A percentile compares a stretch with the other conserved stretches of the same genome.
Evolutionary conservation across 2,329 filamentous ascomycete genomes (phyloP).

Genomic region (Metarhizium robertsii): DNA sequence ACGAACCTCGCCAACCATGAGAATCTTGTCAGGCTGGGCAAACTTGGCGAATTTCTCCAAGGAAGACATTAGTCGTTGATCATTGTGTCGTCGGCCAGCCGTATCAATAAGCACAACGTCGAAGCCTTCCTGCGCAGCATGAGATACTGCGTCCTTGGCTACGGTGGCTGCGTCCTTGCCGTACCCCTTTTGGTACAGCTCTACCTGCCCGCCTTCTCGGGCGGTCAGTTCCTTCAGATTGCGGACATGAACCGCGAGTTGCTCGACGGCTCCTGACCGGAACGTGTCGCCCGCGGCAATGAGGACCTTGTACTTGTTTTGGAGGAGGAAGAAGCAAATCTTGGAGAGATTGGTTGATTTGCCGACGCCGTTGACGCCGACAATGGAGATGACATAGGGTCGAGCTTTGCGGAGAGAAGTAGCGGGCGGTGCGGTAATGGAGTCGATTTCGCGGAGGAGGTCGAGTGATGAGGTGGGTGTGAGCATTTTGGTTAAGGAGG

Average conservation of each 20-base stretch:
- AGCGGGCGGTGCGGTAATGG: slow-evolving; percentile 57
- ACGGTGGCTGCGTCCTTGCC: slow-evolving; percentile 95
- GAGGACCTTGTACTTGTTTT: slow-evolving; percentile 93
- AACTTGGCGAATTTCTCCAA: slow-evolving; percentile 97
- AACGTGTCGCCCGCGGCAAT: slow-evolving; percentile 96
- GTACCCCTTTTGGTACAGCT: slow-evolving; percentile 94
- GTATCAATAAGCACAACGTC: slow-evolving; percentile 97
- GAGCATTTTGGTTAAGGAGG: slow-evolving; percentile 86
- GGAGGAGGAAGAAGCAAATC: slow-evolving; percentile 93
- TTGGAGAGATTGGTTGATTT: slow-evolving; percentile 98
- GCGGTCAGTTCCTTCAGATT: slow-evolving; percentile 83
- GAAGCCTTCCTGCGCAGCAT: slow-evolving; percentile 64
- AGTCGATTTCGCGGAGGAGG: slow-evolving; percentile 84
- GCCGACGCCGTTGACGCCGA: slow-evolving; percentile 95
- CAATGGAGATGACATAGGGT: slow-evolving; percentile 95
- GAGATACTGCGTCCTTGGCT: slow-evolving; percentile 83
- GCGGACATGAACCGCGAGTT: slow-evolving; percentile 87
- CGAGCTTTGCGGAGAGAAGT: slow-evolving; percentile 56
- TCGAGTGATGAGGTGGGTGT: slow-evolving; percentile 93
- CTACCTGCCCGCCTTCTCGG: slow-evolving; percentile 76
- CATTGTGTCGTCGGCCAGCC: slow-evolving; percentile 88
- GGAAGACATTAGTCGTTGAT: slow-evolving; percentile 89
- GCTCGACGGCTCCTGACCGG: slow-evolving; percentile 92
- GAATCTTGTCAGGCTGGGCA: slow-evolving; percentile 92
- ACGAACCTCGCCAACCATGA: slow-evolving; percentile 67